Evolutionary conservation across 768 basidiomycete species (phyloP).

Genomic region (Krasilnikovozyma curviuscula): DNA sequence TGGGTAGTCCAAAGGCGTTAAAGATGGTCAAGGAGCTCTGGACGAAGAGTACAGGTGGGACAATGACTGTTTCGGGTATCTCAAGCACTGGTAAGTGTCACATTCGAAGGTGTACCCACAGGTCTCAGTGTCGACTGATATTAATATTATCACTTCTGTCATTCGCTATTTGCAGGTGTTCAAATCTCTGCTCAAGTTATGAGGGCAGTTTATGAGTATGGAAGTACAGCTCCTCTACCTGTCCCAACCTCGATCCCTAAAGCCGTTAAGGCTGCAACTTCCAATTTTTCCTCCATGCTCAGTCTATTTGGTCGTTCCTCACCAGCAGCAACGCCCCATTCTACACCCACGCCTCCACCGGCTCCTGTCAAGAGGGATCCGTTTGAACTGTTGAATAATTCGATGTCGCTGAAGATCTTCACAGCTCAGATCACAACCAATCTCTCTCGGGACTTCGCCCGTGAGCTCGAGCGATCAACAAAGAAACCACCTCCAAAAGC

Average conservation of each 20-base stretch:
- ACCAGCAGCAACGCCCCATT: constrained; percentile 26
- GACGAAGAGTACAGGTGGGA: constrained; percentile 36
- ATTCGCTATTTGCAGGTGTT: constrained; percentile 33
- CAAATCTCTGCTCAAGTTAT: constrained; percentile 66
- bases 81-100: constrained; percentile 39
- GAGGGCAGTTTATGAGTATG: constrained; percentile 43
- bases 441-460: constrained; percentile 21
- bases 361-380: constrained; percentile 17
- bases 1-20: constrained; percentile 30
- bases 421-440: constrained; percentile 25
- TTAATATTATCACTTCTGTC: constrained; percentile 6
- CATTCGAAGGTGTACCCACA: neutral
- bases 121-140: neutral
- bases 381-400: constrained; percentile 18
- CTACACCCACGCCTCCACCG: constrained; percentile 17
- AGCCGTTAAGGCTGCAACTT: constrained; percentile 15
- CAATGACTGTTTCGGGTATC: constrained; percentile 52
- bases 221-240: constrained; percentile 11
- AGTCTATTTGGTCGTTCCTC: constrained; percentile 16
- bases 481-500: constrained; percentile 76
- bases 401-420: constrained; percentile 22
- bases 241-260: constrained; percentile 8
- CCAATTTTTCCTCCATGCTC: constrained; percentile 29
- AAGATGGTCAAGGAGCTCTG: constrained; percentile 33
- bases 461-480: constrained; percentile 68